These are phyloP conservation scores for Vanrija sp. DNA, from an alignment of 1,284 basidiomycete genomes.

Conservation along the genomic window DNA sequence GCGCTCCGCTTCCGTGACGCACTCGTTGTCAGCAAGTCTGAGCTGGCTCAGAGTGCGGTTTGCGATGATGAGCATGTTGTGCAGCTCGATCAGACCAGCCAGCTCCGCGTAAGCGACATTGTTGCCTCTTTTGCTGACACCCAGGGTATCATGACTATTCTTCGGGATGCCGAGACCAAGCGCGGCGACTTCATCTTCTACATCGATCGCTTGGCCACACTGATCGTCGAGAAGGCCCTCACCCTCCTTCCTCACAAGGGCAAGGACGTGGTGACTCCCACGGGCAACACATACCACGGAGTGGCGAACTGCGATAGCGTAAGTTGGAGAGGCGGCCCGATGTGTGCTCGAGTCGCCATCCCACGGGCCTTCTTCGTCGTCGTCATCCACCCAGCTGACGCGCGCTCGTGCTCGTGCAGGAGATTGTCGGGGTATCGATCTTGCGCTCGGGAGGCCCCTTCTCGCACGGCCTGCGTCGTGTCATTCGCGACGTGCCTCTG, in stretches of 20 bases:
- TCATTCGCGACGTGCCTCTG: slow-evolving; percentile 79
- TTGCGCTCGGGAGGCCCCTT: slow-evolving; percentile 68
- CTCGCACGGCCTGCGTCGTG: slow-evolving; percentile 82
- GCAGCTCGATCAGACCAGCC: slow-evolving; percentile 73
- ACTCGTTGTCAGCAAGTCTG: slow-evolving; percentile 48
- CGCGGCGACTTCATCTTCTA: slow-evolving; percentile 69
- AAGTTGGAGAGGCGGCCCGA: slow-evolving; percentile 5
- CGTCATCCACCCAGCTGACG: too few relatives aligned
- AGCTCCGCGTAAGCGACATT: slow-evolving; percentile 60
- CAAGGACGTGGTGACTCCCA: slow-evolving; percentile 66
- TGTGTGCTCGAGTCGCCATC: not conserved
- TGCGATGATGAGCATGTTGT: slow-evolving; percentile 41
- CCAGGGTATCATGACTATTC: slow-evolving; percentile 81
- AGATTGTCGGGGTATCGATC: slow-evolving; percentile 43
- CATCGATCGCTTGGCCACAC: slow-evolving; percentile 72
- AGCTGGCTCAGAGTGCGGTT: not conserved
- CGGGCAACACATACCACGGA: slow-evolving; percentile 59
- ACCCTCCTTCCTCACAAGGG: slow-evolving; percentile 68
- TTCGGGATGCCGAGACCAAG: slow-evolving; percentile 66
- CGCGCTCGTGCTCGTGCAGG: slow-evolving; percentile 14
- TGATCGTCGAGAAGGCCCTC: slow-evolving; percentile 80
- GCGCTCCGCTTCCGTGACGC: slow-evolving; percentile 68
- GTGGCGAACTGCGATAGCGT: slow-evolving; percentile 53
- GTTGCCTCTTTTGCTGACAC: not conserved
- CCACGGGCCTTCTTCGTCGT: too few relatives aligned